These are phyloP conservation scores for Gymnopilus junonius DNA, from an alignment of 768 basidiomycete genomes.

Conservation along the genomic window DNA sequence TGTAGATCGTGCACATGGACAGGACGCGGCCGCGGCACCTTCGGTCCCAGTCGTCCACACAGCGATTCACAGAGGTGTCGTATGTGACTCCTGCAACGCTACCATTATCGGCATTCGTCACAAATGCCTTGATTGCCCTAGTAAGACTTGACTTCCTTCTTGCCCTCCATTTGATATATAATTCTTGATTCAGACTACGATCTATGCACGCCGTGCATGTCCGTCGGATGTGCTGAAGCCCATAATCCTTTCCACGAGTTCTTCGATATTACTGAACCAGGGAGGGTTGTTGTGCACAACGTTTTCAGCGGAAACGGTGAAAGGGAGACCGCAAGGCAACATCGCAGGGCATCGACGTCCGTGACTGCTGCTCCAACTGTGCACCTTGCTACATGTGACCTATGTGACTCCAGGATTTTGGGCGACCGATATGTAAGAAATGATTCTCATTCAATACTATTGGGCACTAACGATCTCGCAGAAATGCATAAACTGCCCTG, in stretches of 20 bases:
- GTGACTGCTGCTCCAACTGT: slow-evolving; percentile 27
- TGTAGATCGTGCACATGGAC: background rate
- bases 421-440: slow-evolving; percentile 74
- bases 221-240: slow-evolving; percentile 47
- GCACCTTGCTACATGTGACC: slow-evolving; percentile 74
- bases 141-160: slow-evolving; percentile 39
- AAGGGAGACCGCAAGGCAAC: slow-evolving; percentile 16
- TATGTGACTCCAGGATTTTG: slow-evolving; percentile 73
- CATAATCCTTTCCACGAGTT: slow-evolving; percentile 75
- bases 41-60: slow-evolving; percentile 50
- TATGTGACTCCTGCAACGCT: slow-evolving; percentile 67
- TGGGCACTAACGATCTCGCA: slow-evolving; percentile 26
- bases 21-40: background rate
- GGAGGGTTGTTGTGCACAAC: slow-evolving; percentile 67
- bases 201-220: slow-evolving; percentile 64
- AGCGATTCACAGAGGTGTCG: slow-evolving; percentile 59
- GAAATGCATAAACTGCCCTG: slow-evolving; percentile 86
- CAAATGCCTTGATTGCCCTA: slow-evolving; percentile 80
- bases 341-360: slow-evolving; percentile 6
- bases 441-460: background rate
- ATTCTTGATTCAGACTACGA: slow-evolving; percentile 65
- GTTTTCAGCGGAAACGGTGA: slow-evolving; percentile 50
- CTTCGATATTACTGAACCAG: slow-evolving; percentile 68
- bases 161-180: background rate
- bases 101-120: slow-evolving; percentile 69